Evolutionary conservation across 306 rosid genomes (phyloP).

Genomic region (Boehmeria nivea): DNA sequence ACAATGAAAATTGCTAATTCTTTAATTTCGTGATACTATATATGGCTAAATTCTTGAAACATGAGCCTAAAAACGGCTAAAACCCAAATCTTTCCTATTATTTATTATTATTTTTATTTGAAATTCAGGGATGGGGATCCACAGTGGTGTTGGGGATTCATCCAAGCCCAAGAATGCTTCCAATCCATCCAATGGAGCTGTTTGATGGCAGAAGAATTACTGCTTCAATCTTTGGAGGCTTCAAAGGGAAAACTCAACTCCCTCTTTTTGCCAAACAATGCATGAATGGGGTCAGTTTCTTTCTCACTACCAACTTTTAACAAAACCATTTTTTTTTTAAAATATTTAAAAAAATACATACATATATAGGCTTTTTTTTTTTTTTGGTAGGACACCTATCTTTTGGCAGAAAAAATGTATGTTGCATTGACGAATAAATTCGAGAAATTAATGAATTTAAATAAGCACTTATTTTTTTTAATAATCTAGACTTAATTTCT

Average conservation of each 20-base stretch:
- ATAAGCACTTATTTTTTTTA: too few species aligned
- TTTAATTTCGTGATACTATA: too few species aligned
- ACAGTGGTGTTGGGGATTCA: slow-evolving; percentile 71
- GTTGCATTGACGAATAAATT: too few species aligned
- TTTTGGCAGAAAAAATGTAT: too few species aligned
- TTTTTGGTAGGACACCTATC: too few species aligned
- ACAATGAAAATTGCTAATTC: too few species aligned
- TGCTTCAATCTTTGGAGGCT: slow-evolving; percentile 69
- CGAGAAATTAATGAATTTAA: too few species aligned
- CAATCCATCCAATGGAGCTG: slow-evolving; percentile 82
- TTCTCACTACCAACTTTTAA: neutral
- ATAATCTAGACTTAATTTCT: too few species aligned
- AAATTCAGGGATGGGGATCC: slow-evolving; percentile 69
- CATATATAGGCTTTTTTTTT: too few species aligned
- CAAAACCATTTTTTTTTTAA: neutral
- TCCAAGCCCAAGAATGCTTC: slow-evolving; percentile 49
- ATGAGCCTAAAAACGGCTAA: too few species aligned
- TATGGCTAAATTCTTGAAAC: too few species aligned
- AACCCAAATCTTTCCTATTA: too few species aligned
- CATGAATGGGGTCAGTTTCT: slow-evolving; percentile 45
- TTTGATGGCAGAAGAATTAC: slow-evolving; percentile 50
- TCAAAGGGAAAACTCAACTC: slow-evolving; percentile 69
- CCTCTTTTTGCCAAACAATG: slow-evolving; percentile 66
- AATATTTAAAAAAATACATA: neutral
- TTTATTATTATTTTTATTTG: neutral